Evolutionary conservation across 495 filamentous ascomycete genomes (phyloP).

Genomic region (Lasiosphaeriaceae sp.): DNA sequence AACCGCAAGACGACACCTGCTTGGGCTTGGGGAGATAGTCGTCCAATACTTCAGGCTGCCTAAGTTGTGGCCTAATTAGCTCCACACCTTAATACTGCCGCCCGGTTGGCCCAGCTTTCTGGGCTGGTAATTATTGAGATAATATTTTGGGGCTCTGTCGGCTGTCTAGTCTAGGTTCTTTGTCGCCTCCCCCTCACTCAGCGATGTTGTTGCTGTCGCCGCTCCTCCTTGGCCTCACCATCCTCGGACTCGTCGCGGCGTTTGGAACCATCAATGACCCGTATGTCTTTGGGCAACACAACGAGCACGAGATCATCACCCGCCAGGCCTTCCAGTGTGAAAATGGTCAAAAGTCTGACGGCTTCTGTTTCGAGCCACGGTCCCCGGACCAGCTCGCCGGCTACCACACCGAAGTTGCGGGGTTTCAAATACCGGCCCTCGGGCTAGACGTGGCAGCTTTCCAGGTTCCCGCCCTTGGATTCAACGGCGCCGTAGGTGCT

Average conservation of each 20-base stretch:
- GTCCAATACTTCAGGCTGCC: no score
- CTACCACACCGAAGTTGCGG: slow-evolving; percentile 19
- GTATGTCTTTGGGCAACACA: slow-evolving; percentile 21
- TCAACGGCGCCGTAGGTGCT: slow-evolving; percentile 27
- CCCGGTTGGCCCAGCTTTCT: no score
- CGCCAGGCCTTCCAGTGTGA: slow-evolving; percentile 27
- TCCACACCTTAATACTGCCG: no score
- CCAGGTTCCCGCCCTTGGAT: slow-evolving; percentile 20
- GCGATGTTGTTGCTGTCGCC: no score
- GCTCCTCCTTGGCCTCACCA: background rate
- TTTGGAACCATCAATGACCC: slow-evolving; percentile 29
- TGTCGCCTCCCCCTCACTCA: no score
- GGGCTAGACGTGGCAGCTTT: slow-evolving; percentile 27
- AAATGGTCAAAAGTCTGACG: slow-evolving; percentile 20
- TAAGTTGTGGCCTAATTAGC: no score
- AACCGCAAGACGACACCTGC: no score
- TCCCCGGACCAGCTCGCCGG: slow-evolving; percentile 28
- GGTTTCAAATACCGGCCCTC: slow-evolving; percentile 17
- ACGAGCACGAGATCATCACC: slow-evolving; percentile 30
- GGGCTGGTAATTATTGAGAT: no score
- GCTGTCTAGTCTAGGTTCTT: no score
- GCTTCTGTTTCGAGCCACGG: slow-evolving; percentile 24
- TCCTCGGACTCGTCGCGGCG: background rate
- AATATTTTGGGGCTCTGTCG: no score
- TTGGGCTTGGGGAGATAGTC: no score